Percentiles rank a stretch among this genome's conserved stretches.
phyloP scores from a whole-genome alignment of 371 early-diverging fungal genomes.

The Mucor lusitanicus region DNA sequence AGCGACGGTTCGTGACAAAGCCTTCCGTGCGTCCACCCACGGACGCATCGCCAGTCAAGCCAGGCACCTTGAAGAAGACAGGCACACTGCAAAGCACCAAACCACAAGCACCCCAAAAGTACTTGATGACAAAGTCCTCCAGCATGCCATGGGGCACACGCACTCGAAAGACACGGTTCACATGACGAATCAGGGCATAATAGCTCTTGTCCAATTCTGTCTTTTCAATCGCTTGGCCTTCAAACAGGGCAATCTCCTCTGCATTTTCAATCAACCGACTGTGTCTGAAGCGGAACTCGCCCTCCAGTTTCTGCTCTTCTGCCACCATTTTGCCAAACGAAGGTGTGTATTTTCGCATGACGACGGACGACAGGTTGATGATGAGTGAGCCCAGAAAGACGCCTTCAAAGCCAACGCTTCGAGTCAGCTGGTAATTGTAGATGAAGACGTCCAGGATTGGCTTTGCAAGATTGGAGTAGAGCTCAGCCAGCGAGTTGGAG shows the following conservation, averaged over 20 bases:
- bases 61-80: conserved; percentile 80
- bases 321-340: conserved; percentile 90
- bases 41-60: conserved; percentile 35
- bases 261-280: conserved; percentile 85
- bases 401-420: conserved; percentile 78
- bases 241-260: conserved; percentile 89
- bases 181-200: conserved; percentile 74
- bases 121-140: conserved; percentile 90
- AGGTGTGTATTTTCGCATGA: conserved; percentile 82
- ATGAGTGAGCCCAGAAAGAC: conserved; percentile 70
- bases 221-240: conserved; percentile 79
- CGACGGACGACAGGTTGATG: conserved; percentile 69
- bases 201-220: conserved; percentile 77
- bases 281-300: conserved; percentile 89
- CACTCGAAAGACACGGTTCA: conserved; percentile 78
- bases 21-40: conserved; percentile 64
- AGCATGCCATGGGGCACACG: conserved; percentile 86
- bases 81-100: conserved; percentile 88
- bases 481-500: conserved; percentile 71
- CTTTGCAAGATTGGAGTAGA: conserved; percentile 87
- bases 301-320: conserved; percentile 79
- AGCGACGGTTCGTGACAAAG: conserved; percentile 90
- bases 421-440: conserved; percentile 82
- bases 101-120: conserved; percentile 95
- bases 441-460: conserved; percentile 87